These are phyloP conservation scores for Furcasterigmium sp. DNA, from an alignment of 2,329 filamentous ascomycete genomes.

Conservation along the genomic window DNA sequence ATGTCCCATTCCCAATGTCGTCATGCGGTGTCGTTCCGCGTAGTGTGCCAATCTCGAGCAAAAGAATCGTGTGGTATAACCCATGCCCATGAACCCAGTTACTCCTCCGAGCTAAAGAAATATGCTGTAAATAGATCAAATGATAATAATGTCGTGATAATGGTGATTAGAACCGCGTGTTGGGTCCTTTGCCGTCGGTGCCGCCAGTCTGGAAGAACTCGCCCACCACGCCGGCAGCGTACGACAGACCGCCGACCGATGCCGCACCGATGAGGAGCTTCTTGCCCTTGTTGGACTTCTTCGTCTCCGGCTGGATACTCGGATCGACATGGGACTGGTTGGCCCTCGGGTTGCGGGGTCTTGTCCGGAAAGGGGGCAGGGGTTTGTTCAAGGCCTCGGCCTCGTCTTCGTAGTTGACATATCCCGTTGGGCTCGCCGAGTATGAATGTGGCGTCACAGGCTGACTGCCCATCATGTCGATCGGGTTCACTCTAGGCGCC, in stretches of 20 bases:
- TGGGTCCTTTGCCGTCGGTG: constrained; percentile 30
- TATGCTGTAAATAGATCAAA: background rate
- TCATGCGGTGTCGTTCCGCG: constrained; percentile 1
- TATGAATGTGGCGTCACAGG: constrained; percentile 39
- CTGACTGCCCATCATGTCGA: constrained; percentile 46
- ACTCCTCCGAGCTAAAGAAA: background rate
- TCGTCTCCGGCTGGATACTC: constrained; percentile 14
- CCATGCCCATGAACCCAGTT: background rate
- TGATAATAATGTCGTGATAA: background rate
- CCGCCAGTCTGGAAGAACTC: constrained; percentile 52
- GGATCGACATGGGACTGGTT: background rate
- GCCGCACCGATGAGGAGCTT: constrained; percentile 48
- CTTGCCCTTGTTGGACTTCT: constrained; percentile 36
- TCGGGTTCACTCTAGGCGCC: constrained; percentile 44
- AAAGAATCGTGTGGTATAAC: constrained; percentile 1
- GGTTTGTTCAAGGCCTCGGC: constrained; percentile 22
- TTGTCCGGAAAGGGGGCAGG: constrained; percentile 30
- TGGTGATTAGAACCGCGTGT: background rate
- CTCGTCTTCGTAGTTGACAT: constrained; percentile 53
- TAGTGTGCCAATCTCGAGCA: background rate
- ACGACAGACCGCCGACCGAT: constrained; percentile 50
- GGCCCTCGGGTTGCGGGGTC: constrained; percentile 10
- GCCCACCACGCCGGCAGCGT: constrained; percentile 51
- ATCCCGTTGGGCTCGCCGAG: constrained; percentile 61
- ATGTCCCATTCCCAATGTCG: no score